Conservation (phyloP, 495 filamentous ascomycete species). For the Terfezia boudieri region DNA sequence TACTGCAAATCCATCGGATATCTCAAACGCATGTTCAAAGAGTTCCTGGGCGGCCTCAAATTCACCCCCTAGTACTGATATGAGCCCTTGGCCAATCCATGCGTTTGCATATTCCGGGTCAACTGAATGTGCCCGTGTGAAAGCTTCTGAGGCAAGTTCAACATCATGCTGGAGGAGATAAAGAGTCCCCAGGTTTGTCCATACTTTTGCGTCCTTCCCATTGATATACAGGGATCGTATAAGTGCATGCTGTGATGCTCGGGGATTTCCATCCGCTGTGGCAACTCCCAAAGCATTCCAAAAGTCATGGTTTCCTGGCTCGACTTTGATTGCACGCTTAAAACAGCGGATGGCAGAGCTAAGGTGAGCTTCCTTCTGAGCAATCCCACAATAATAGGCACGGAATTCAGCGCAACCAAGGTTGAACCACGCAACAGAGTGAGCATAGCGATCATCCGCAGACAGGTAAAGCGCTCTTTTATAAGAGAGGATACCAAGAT, state of each 20-base stretch:
- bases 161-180: constrained; percentile 66
- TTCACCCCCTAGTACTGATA: constrained; percentile 56
- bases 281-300: constrained; percentile 92
- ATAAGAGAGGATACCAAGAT: constrained; percentile 57
- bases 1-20: constrained; percentile 49
- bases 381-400: constrained; percentile 32
- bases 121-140: constrained; percentile 71
- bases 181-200: constrained; percentile 77
- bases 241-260: constrained; percentile 81
- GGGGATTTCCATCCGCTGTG: constrained; percentile 60
- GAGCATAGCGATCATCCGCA: constrained; percentile 59
- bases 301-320: constrained; percentile 88
- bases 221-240: constrained; percentile 87
- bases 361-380: constrained; percentile 27
- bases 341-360: constrained; percentile 65
- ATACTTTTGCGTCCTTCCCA: constrained; percentile 55
- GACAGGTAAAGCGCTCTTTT: constrained; percentile 64
- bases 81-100: constrained; percentile 80
- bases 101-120: constrained; percentile 83
- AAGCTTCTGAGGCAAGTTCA: constrained; percentile 66
- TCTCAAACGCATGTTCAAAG: constrained; percentile 92
- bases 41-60: constrained; percentile 51
- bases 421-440: constrained; percentile 91
- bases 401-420: constrained; percentile 82
- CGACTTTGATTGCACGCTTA: constrained; percentile 87